Conservation (phyloP, 768 basidiomycete species). For the Rhizopogon vulgaris region DNA sequence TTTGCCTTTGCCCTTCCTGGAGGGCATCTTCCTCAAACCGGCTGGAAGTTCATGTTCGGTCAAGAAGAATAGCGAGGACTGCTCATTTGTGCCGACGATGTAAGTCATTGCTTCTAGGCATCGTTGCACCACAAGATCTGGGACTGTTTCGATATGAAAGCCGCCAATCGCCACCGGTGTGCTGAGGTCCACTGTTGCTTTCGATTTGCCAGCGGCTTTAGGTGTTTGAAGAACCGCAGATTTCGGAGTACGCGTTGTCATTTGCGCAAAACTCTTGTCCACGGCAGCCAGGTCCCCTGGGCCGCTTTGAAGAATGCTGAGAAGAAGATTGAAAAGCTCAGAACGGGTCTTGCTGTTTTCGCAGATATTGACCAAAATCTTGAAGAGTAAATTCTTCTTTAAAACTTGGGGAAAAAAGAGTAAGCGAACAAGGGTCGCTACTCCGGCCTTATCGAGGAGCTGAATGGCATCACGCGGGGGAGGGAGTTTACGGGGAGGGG, state of each 20-base stretch:
- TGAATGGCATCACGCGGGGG: constrained; percentile 83
- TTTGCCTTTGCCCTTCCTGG: constrained; percentile 93
- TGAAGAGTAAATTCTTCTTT: constrained; percentile 79
- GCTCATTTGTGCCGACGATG: constrained; percentile 81
- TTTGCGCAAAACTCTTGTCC: constrained; percentile 89
- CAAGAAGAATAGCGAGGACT: constrained; percentile 88
- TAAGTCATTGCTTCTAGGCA: constrained; percentile 87
- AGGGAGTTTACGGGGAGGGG: constrained; percentile 42
- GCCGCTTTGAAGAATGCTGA: constrained; percentile 93
- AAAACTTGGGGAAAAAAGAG: constrained; percentile 95
- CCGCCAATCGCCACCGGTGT: constrained; percentile 43
- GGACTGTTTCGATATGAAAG: constrained; percentile 72
- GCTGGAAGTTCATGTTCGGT: constrained; percentile 88
- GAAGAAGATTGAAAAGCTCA: constrained; percentile 89
- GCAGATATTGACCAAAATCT: constrained; percentile 90
- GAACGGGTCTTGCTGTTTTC: constrained; percentile 89
- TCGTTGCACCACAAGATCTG: constrained; percentile 90
- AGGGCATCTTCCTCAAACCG: constrained; percentile 60
- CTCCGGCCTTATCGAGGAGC: constrained; percentile 83
- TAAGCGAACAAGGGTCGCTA: constrained; percentile 84
- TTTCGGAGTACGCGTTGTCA: constrained; percentile 72
- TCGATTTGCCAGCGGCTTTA: constrained; percentile 64
- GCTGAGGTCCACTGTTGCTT: constrained; percentile 46
- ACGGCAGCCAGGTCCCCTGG: constrained; percentile 88
- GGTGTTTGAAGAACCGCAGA: constrained; percentile 32